Evolutionary conservation across 495 filamentous ascomycete genomes (phyloP).

Genomic region (Glarea lozoyensis): DNA sequence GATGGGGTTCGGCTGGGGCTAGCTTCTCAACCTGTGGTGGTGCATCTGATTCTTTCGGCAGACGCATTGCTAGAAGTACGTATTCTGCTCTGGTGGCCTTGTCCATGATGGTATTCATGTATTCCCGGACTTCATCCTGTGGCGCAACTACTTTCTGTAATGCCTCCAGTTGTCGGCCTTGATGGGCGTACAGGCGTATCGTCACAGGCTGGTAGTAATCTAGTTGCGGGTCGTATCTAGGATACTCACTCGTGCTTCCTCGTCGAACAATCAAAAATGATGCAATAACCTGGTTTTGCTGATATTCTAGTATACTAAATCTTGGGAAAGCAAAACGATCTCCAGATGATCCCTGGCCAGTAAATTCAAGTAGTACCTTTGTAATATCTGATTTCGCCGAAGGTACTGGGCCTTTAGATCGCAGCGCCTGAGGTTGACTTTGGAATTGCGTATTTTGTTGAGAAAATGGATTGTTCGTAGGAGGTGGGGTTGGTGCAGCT

Average conservation of each 20-base stretch:
- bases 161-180: slow-evolving; percentile 58
- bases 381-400: slow-evolving; percentile 52
- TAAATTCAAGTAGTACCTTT: slow-evolving; percentile 78
- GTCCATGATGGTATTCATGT: slow-evolving; percentile 81
- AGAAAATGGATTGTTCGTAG: slow-evolving; percentile 20
- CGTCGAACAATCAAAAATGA: slow-evolving; percentile 60
- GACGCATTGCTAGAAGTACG: slow-evolving; percentile 54
- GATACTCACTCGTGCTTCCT: slow-evolving; percentile 39
- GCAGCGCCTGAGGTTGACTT: slow-evolving; percentile 30
- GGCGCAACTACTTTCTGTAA: slow-evolving; percentile 72
- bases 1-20: slow-evolving; percentile 11
- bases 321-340: slow-evolving; percentile 89
- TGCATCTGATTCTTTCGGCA: slow-evolving; percentile 41
- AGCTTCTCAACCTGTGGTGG: slow-evolving; percentile 19
- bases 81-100: slow-evolving; percentile 62
- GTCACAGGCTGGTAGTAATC: slow-evolving; percentile 93
- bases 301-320: slow-evolving; percentile 71
- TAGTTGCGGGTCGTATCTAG: slow-evolving; percentile 37
- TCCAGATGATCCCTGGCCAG: slow-evolving; percentile 63
- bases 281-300: slow-evolving; percentile 41
- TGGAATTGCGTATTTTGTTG: slow-evolving; percentile 13
- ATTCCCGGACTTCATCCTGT: slow-evolving; percentile 64
- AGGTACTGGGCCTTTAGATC: slow-evolving; percentile 43
- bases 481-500: slow-evolving; percentile 22
- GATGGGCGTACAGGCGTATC: slow-evolving; percentile 57